Percentiles rank a stretch among this genome's conserved stretches.
phyloP scores from a whole-genome alignment of 108 stramenopile species.

The Tribonema minus region DNA sequence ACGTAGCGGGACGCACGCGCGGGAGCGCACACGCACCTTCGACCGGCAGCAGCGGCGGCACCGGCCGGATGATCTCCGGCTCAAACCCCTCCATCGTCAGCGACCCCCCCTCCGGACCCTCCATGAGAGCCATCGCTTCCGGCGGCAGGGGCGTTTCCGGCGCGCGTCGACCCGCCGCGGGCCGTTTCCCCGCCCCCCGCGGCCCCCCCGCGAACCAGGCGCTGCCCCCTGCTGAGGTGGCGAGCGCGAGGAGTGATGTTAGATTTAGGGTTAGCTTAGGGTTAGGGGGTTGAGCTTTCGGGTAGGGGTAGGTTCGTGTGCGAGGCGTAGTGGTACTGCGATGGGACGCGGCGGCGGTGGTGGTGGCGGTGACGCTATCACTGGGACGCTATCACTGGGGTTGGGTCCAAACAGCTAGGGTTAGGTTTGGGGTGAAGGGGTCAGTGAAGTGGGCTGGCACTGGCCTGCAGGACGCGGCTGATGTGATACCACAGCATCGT shows the following conservation, averaged over 20 bases:
- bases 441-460: too few species aligned
- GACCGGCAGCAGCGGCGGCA: slow-evolving; percentile 46
- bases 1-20: too few species aligned
- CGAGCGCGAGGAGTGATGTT: not conserved
- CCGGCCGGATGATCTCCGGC: slow-evolving; percentile 51
- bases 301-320: not conserved
- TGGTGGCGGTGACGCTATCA: too few species aligned
- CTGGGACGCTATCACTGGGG: too few species aligned
- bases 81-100: slow-evolving; percentile 45
- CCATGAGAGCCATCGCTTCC: slow-evolving; percentile 33
- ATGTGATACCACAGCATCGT: too few species aligned
- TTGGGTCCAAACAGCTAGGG: too few species aligned
- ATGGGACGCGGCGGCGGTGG: too few species aligned
- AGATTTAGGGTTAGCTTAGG: not conserved
- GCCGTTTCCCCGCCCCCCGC: not conserved
- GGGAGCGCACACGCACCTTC: too few species aligned
- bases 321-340: slow-evolving; percentile 9
- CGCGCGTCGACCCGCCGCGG: not conserved
- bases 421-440: too few species aligned
- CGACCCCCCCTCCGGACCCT: slow-evolving; percentile 8
- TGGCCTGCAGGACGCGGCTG: too few species aligned
- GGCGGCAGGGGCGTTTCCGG: slow-evolving; percentile 5
- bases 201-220: not conserved
- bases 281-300: too few species aligned
- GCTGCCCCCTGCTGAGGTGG: not conserved